These are phyloP conservation scores for Chaetoceros tenuissimus DNA, from an alignment of 108 stramenopile species.

Conservation along the genomic window DNA sequence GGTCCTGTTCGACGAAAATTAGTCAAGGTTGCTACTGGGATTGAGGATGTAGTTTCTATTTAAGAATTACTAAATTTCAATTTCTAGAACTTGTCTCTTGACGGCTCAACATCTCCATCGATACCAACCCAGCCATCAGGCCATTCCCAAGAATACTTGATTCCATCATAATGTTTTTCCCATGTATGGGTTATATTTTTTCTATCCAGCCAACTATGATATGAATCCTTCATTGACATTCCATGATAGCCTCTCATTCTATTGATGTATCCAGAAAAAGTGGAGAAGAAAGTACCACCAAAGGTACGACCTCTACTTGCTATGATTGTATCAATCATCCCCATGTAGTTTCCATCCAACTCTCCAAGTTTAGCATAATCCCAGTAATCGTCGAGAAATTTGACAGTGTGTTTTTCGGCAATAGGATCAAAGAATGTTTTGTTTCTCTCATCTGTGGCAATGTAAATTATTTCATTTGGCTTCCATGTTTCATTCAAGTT, in stretches of 20 bases:
- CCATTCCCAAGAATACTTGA: constrained; percentile 52
- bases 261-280: constrained; percentile 91
- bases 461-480: constrained; percentile 52
- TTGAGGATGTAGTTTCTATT: background rate
- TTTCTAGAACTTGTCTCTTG: constrained; percentile 40
- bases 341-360: constrained; percentile 80
- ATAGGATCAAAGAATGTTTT: constrained; percentile 73
- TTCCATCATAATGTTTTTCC: constrained; percentile 10
- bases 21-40: constrained; percentile 55
- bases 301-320: constrained; percentile 79
- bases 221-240: constrained; percentile 52
- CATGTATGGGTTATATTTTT: constrained; percentile 52
- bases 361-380: constrained; percentile 43
- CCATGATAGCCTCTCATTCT: constrained; percentile 77
- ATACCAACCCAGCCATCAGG: constrained; percentile 70
- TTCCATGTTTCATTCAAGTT: constrained; percentile 61
- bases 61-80: constrained; percentile 6
- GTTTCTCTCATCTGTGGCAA: constrained; percentile 84
- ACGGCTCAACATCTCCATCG: constrained; percentile 51
- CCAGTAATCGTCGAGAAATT: constrained; percentile 70
- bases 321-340: constrained; percentile 91
- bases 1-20: constrained; percentile 50
- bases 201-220: constrained; percentile 48
- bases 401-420: constrained; percentile 46
- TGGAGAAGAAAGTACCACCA: constrained; percentile 88